Conservation (phyloP, 306 rosid species). For the Vicia faba region DNA sequence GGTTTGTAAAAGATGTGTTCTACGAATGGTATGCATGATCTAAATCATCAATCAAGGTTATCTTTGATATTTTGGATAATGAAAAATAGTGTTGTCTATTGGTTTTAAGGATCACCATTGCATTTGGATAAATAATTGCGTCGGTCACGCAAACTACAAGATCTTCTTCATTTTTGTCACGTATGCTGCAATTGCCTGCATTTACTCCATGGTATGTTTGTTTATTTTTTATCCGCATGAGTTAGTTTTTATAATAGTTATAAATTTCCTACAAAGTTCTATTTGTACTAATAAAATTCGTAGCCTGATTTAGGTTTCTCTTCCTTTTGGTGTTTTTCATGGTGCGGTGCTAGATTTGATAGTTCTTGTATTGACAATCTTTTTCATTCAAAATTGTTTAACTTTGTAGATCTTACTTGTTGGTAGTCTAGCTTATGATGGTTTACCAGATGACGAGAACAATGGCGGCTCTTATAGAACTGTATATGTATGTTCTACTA, state of each 20-base stretch:
- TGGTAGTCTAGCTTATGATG: constrained; percentile 77
- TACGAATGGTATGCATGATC: constrained; percentile 82
- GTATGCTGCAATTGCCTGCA: constrained; percentile 82
- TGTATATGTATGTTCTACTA: constrained; percentile 63
- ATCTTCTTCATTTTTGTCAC: constrained; percentile 77
- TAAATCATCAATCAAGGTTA: constrained; percentile 27
- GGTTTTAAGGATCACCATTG: constrained; percentile 95
- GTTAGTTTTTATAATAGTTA: constrained; percentile 26
- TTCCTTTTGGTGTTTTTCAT: constrained; percentile 9
- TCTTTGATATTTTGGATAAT: constrained; percentile 37
- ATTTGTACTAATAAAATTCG: constrained; percentile 17
- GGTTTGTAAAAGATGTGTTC: constrained; percentile 91
- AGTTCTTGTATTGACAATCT: constrained; percentile 29
- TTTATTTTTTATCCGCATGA: constrained; percentile 27
- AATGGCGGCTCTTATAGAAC: constrained; percentile 66
- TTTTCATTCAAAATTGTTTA: constrained; percentile 18
- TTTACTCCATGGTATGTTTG: constrained; percentile 86
- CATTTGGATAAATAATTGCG: constrained; percentile 95
- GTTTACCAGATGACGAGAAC: constrained; percentile 59
- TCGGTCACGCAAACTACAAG: constrained; percentile 94
- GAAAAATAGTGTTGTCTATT: constrained; percentile 44
- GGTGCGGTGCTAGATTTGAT: constrained; percentile 14
- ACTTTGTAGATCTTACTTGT: constrained; percentile 75
- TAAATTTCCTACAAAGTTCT: constrained; percentile 12
- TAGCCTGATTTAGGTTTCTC: constrained; percentile 6